Evolutionary conservation across 2,329 filamentous ascomycete genomes (phyloP).

Genomic region (Seiridium unicorne): DNA sequence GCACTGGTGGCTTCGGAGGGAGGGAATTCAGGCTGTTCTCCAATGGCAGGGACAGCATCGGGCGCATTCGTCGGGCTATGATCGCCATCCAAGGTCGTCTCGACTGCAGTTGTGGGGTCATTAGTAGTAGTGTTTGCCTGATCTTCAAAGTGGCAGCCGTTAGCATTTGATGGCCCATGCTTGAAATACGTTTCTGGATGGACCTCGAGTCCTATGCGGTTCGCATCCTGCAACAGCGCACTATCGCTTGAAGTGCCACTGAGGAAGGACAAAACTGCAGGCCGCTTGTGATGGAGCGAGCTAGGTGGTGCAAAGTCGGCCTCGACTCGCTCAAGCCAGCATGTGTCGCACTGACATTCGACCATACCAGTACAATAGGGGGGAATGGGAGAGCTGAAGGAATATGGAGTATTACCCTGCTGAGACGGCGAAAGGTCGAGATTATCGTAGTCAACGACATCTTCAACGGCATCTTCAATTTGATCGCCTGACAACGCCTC

Average conservation of each 20-base stretch:
- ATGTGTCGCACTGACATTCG: conserved; percentile 16
- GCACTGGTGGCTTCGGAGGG: conserved; percentile 33
- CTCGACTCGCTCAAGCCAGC: conserved; percentile 15
- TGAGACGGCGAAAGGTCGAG: conserved; percentile 19
- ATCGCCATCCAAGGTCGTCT: neutral
- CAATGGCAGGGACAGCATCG: neutral
- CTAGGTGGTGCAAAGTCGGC: neutral
- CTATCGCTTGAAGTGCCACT: neutral
- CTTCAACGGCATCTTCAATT: conserved; percentile 3
- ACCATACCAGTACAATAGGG: conserved; percentile 3
- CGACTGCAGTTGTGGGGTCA: neutral
- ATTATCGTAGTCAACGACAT: conserved; percentile 17
- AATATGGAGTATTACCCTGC: conserved; percentile 23
- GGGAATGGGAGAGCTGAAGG: conserved; percentile 6
- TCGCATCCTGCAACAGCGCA: neutral
- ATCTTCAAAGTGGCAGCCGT: neutral
- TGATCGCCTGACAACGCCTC: neutral
- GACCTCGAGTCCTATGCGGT: too few species aligned
- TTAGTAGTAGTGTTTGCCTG: neutral
- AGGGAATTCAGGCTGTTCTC: conserved; percentile 24
- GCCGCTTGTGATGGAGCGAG: neutral
- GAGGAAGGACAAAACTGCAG: neutral
- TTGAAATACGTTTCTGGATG: neutral
- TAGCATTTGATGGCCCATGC: neutral
- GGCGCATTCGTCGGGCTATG: neutral